Evolutionary conservation across 1,284 basidiomycete species (phyloP).

Genomic region (Cutaneotrichosporon sp.): DNA sequence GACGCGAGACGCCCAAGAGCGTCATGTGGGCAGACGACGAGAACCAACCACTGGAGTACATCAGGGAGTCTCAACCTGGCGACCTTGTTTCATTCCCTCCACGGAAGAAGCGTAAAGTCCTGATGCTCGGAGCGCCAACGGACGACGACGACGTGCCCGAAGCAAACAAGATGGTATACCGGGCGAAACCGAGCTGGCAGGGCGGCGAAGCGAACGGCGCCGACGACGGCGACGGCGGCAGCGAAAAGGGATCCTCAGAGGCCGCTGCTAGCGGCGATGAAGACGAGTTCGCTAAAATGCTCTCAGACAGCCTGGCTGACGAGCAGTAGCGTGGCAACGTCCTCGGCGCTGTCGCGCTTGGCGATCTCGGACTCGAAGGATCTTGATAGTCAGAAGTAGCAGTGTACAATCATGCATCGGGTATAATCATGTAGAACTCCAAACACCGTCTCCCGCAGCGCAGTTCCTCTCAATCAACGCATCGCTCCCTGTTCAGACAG

Average conservation of each 20-base stretch:
- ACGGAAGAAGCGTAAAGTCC: conserved; percentile 19
- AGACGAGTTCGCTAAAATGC: conserved; percentile 41
- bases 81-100: conserved; percentile 20
- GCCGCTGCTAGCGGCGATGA: conserved; percentile 22
- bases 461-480: too few relatives aligned
- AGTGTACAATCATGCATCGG: neutral
- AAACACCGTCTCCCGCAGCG: too few relatives aligned
- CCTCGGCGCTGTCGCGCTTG: neutral
- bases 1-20: conserved; percentile 16
- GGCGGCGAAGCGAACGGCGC: neutral
- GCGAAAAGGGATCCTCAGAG: conserved; percentile 6
- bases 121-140: conserved; percentile 30
- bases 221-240: conserved; percentile 5
- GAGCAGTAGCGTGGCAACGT: conserved; percentile 6
- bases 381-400: neutral
- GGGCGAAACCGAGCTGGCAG: neutral
- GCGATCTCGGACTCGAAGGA: neutral
- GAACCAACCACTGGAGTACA: conserved; percentile 30
- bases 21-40: conserved; percentile 45
- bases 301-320: conserved; percentile 6
- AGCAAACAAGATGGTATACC: conserved; percentile 27
- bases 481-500: too few relatives aligned
- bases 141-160: conserved; percentile 20
- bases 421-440: neutral
- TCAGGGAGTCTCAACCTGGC: conserved; percentile 17